These are phyloP conservation scores for Trichoderma hamatum DNA, from an alignment of 2,329 filamentous ascomycete genomes.

Conservation along the genomic window DNA sequence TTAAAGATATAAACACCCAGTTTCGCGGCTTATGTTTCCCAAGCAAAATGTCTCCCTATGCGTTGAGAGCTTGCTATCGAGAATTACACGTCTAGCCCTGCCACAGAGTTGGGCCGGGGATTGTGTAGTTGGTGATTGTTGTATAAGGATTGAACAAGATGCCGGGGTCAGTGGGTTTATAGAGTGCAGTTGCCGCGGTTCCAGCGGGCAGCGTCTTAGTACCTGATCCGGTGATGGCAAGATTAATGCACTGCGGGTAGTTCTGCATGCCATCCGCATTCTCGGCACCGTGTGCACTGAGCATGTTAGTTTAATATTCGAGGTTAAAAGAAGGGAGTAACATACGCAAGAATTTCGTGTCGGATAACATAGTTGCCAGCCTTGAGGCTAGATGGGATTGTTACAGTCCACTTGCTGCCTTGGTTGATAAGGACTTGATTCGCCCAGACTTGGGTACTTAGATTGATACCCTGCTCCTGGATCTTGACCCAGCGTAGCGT, in stretches of 20 bases:
- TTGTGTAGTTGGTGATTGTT: slow-evolving; percentile 35
- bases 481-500: slow-evolving; percentile 52
- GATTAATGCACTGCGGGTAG: slow-evolving; percentile 57
- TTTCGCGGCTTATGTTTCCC: neutral
- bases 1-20: neutral
- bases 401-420: slow-evolving; percentile 55
- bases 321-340: neutral
- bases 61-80: neutral
- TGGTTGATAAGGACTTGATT: slow-evolving; percentile 46
- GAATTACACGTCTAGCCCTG: neutral
- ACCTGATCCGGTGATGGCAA: slow-evolving; percentile 50
- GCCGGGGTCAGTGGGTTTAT: slow-evolving; percentile 42
- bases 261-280: slow-evolving; percentile 50
- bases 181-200: slow-evolving; percentile 43
- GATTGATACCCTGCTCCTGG: slow-evolving; percentile 46
- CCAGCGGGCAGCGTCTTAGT: slow-evolving; percentile 36
- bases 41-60: neutral
- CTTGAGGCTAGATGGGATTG: slow-evolving; percentile 51
- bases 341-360: slow-evolving; percentile 55
- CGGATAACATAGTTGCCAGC: slow-evolving; percentile 59
- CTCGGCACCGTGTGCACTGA: slow-evolving; percentile 49
- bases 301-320: neutral
- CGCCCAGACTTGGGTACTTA: slow-evolving; percentile 43
- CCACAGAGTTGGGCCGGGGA: slow-evolving; percentile 40
- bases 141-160: slow-evolving; percentile 43